Percentiles rank a stretch among this genome's conserved stretches.
Conservation (phyloP, 2,329 filamentous ascomycete genomes). For the Amphichorda felina region DNA sequence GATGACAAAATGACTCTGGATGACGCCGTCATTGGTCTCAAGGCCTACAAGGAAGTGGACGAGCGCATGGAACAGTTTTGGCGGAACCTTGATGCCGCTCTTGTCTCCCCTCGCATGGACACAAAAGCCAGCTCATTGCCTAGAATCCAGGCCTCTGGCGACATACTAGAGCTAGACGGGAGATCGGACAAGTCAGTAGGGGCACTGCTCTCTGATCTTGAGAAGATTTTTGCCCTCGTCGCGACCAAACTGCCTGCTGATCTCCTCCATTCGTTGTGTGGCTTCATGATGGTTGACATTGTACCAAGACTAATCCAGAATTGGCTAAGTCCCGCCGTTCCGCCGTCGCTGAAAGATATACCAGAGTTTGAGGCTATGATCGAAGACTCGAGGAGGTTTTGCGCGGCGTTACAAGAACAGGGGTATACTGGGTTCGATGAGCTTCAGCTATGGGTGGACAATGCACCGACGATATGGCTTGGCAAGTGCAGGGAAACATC, state of each 20-base stretch:
- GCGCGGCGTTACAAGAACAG: slow-evolving; percentile 45
- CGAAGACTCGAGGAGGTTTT: slow-evolving; percentile 52
- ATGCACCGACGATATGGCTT: slow-evolving; percentile 76
- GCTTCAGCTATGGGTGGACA: slow-evolving; percentile 68
- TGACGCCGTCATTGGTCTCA: slow-evolving; percentile 43
- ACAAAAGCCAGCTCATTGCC: slow-evolving; percentile 19
- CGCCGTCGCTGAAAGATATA: slow-evolving; percentile 61
- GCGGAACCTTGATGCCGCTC: slow-evolving; percentile 47
- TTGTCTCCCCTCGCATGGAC: slow-evolving; percentile 49
- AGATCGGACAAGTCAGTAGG: slow-evolving; percentile 32
- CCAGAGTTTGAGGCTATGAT: slow-evolving; percentile 59
- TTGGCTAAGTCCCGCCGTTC: slow-evolving; percentile 70
- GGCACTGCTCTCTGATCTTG: slow-evolving; percentile 41
- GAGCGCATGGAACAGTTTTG: slow-evolving; percentile 48
- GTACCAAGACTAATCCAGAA: slow-evolving; percentile 54
- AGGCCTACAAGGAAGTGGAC: slow-evolving; percentile 49
- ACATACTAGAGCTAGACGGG: slow-evolving; percentile 29
- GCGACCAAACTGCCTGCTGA: slow-evolving; percentile 38
- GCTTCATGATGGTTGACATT: slow-evolving; percentile 58
- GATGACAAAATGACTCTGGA: slow-evolving; percentile 39
- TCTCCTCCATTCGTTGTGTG: slow-evolving; percentile 49
- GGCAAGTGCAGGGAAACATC: slow-evolving; percentile 70
- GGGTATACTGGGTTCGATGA: slow-evolving; percentile 52
- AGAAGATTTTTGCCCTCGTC: slow-evolving; percentile 38
- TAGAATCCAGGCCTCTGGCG: slow-evolving; percentile 26